Percentiles rank a stretch among this genome's conserved stretches.
These are phyloP conservation scores for Saccharomycopsis sp. DNA, from an alignment of 805 yeast species.

Conservation along the genomic window DNA sequence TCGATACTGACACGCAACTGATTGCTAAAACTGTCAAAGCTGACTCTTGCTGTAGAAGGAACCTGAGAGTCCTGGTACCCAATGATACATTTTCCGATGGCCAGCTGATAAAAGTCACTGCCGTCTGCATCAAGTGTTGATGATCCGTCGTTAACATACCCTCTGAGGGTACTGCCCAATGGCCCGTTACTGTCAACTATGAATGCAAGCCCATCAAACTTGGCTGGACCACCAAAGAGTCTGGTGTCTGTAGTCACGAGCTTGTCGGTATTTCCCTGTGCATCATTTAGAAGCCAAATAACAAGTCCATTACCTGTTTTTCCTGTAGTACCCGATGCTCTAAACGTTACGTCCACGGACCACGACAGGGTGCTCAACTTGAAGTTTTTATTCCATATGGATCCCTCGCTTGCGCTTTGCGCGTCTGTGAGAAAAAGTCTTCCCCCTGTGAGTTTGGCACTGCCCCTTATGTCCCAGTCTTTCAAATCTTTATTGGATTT, in stretches of 20 bases:
- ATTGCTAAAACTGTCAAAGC: conserved; percentile 37
- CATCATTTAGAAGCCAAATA: conserved; percentile 44
- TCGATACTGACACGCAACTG: conserved; percentile 63
- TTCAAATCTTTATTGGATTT: conserved; percentile 17
- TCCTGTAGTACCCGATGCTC: conserved; percentile 51
- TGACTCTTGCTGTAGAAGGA: conserved; percentile 61
- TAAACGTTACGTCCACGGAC: conserved; percentile 55
- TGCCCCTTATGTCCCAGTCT: conserved; percentile 37
- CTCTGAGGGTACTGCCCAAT: conserved; percentile 46
- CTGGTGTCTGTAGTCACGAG: conserved; percentile 26
- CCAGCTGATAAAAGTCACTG: conserved; percentile 26
- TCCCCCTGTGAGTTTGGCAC: conserved; percentile 42
- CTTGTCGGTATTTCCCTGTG: conserved; percentile 22
- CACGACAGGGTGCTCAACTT: conserved; percentile 34
- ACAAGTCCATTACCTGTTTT: conserved; percentile 50
- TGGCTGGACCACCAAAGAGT: conserved; percentile 48
- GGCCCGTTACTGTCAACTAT: conserved; percentile 45
- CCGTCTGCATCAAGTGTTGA: conserved; percentile 28
- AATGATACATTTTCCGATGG: conserved; percentile 52
- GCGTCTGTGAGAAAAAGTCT: conserved; percentile 41
- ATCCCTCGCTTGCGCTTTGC: conserved; percentile 31
- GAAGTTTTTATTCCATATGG: conserved; percentile 37
- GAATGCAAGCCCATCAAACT: conserved; percentile 59
- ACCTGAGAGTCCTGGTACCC: conserved; percentile 61
- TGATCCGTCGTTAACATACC: conserved; percentile 55